These are phyloP conservation scores for Mycogone perniciosa DNA, from an alignment of 2,329 filamentous ascomycete genomes.

Conservation along the genomic window DNA sequence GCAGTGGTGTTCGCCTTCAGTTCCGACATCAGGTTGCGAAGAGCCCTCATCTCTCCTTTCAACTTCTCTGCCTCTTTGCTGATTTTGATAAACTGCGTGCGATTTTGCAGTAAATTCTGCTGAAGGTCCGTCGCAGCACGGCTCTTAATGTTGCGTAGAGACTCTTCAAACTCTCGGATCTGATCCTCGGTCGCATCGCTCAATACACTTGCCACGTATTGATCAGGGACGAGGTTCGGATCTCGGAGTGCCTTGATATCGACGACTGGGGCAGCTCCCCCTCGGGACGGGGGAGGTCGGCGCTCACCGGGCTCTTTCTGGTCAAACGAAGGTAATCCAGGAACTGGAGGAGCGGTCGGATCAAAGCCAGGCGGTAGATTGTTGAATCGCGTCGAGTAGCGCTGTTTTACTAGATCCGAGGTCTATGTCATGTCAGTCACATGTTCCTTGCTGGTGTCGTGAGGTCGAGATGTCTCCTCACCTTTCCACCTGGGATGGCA, in stretches of 20 bases:
- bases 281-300: conserved; percentile 48
- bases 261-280: conserved; percentile 55
- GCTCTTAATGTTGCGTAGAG: conserved; percentile 68
- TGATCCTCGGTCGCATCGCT: conserved; percentile 83
- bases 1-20: conserved; percentile 72
- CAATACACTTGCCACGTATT: conserved; percentile 68
- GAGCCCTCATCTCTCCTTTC: conserved; percentile 88
- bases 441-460: background rate
- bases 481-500: conserved; percentile 50
- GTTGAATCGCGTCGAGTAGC: conserved; percentile 91
- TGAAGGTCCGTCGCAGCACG: conserved; percentile 79
- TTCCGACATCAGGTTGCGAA: conserved; percentile 87
- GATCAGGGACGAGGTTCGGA: conserved; percentile 70
- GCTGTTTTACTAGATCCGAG: conserved; percentile 81
- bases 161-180: conserved; percentile 73
- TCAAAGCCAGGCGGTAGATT: conserved; percentile 65
- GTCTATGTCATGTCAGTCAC: conserved; percentile 37
- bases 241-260: conserved; percentile 75
- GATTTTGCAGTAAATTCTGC: conserved; percentile 93
- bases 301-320: conserved; percentile 50
- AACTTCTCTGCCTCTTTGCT: conserved; percentile 98
- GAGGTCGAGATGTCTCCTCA: conserved; percentile 22
- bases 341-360: conserved; percentile 64
- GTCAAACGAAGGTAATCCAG: conserved; percentile 48
- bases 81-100: conserved; percentile 98